Evolutionary conservation across 2,329 filamentous ascomycete species (phyloP), one percentile per base, ranked within the genome.

Genomic region (Verticillium tricorpus): DNA sequence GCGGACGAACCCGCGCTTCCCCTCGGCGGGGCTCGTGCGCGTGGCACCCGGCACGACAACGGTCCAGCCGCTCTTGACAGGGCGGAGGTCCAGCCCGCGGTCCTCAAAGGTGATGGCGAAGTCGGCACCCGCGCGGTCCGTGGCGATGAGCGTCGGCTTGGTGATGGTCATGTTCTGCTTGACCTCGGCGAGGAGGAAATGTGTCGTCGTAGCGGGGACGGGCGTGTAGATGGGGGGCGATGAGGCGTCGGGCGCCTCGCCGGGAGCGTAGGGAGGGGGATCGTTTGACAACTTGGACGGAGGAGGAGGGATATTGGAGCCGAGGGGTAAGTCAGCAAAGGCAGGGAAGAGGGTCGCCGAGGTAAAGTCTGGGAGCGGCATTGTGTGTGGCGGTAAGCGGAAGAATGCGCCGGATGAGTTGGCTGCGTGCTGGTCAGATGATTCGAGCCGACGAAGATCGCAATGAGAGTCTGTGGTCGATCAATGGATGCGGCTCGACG

Each of bases 81-180:
- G 75, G 67, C 64, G 67, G 7, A 73, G 69, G 63, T 73, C 73
- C 40, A 74, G 69, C 11, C 66, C 74, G 28, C 70, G 65, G 35
- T 78, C 77, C 62, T 78, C 77, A 61, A 81, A 83, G 1, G 78
- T 76, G 8, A 82, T 72, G 2, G 80, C 80, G 65, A 82, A 82
- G 37, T 77, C 71, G 22, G 69, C 65, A 50, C 72, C 71, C 50
- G 67, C 64, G 39, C 73, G 69, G 72, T 83, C 80, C 37, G 71
- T 70, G 19, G 75, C 74, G 59, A 82, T 77, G 1, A 82, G 74
- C 4, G 80, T 83, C 6, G 80, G 80, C 64, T 81, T 78, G 22
- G 74, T 82, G 65, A 83, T 80, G 50, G 80, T 78, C 70, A 77
- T 78, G 70, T 81, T 74, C 64, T 81, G 74, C 63, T 77, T 77